phyloP scores from a whole-genome alignment of 2,329 filamentous ascomycete species.

The Phyllosticta citriasiana region DNA sequence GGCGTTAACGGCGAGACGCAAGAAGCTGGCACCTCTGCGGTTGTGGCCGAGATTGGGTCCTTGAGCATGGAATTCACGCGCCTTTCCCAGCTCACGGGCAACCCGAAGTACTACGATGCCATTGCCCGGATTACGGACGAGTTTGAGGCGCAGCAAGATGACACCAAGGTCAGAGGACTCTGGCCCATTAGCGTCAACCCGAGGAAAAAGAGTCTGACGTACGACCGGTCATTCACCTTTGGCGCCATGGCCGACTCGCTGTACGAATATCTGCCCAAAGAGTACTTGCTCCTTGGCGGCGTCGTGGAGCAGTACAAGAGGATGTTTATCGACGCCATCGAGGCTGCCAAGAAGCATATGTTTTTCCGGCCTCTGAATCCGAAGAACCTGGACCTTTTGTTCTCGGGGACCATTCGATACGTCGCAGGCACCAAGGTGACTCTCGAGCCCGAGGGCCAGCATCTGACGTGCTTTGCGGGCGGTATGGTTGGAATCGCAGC shows the following conservation, averaged over 20 bases:
- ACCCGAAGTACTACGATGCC: conserved; percentile 30
- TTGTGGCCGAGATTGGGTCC: conserved; percentile 29
- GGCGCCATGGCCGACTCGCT: conserved; percentile 47
- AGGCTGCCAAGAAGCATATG: conserved; percentile 60
- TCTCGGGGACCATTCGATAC: conserved; percentile 49
- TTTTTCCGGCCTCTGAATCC: conserved; percentile 70
- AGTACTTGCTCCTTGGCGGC: conserved; percentile 70
- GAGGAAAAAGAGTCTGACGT: conserved; percentile 19
- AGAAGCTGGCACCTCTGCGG: conserved; percentile 20
- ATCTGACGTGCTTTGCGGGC: conserved; percentile 45
- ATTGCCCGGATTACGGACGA: conserved; percentile 26
- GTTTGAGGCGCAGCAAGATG: conserved; percentile 25
- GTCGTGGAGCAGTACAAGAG: conserved; percentile 59
- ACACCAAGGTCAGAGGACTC: conserved; percentile 26
- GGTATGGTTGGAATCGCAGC: conserved; percentile 47
- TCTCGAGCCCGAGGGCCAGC: conserved; percentile 36
- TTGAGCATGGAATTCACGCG: conserved; percentile 30
- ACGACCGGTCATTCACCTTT: conserved; percentile 37
- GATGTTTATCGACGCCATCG: conserved; percentile 60
- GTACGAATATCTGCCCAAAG: conserved; percentile 50
- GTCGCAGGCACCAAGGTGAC: conserved; percentile 35
- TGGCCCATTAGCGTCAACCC: conserved; percentile 28
- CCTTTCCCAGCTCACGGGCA: conserved; percentile 27
- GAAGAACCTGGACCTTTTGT: conserved; percentile 57
- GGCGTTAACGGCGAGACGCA: conserved; percentile 15